Evolutionary conservation across 441 rosid species (phyloP).

Genomic region (Pelargonium cotyledonis): DNA sequence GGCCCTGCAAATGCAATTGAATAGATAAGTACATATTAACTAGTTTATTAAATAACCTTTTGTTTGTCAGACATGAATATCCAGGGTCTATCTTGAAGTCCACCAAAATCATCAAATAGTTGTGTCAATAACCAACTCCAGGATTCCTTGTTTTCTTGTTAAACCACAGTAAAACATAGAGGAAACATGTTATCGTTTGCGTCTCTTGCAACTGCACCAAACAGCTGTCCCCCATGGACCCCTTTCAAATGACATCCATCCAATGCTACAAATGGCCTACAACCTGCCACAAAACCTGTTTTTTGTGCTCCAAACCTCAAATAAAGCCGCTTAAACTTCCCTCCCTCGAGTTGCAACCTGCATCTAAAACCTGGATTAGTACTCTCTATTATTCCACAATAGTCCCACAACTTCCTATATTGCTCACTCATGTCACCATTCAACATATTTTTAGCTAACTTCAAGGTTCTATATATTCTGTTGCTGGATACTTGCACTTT

Average conservation of each 20-base stretch:
- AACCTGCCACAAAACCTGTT: neutral
- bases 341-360: neutral
- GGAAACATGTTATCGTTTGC: neutral
- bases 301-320: neutral
- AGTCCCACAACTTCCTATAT: too few species aligned
- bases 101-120: neutral
- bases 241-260: neutral
- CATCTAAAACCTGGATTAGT: neutral
- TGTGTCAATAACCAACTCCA: neutral
- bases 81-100: neutral
- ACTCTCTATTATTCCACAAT: neutral
- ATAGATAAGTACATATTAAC: neutral
- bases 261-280: neutral
- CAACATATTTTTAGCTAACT: too few species aligned
- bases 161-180: neutral
- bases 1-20: neutral
- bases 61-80: neutral
- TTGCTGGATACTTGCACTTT: too few species aligned
- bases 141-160: neutral
- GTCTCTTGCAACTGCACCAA: neutral
- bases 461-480: too few species aligned
- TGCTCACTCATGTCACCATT: too few species aligned
- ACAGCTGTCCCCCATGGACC: neutral
- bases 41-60: neutral
- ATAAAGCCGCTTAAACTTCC: neutral